Conservation (phyloP, 2,329 filamentous ascomycete species). For the Botryotinia globosa region DNA sequence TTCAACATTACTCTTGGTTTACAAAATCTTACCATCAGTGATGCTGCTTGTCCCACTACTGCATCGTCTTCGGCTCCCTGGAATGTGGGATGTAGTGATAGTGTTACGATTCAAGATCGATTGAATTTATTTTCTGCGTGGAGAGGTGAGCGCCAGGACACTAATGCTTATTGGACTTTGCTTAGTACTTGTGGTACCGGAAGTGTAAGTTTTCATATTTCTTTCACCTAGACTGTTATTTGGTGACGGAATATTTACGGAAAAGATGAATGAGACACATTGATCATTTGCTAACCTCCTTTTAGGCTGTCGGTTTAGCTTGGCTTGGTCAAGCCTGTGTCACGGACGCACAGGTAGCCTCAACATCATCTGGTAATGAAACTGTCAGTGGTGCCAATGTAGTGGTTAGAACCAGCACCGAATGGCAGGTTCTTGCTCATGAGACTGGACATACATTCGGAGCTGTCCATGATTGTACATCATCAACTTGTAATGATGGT, state of each 20-base stretch:
- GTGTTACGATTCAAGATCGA: slow-evolving; percentile 67
- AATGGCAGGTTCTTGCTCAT: slow-evolving; percentile 96
- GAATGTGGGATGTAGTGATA: slow-evolving; percentile 72
- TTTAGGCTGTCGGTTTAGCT: slow-evolving; percentile 75
- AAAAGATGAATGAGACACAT: not conserved
- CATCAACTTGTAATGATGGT: slow-evolving; percentile 61
- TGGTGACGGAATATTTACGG: not conserved
- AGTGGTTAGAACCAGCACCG: slow-evolving; percentile 75
- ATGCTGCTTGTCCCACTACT: slow-evolving; percentile 69
- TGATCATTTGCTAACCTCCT: not conserved
- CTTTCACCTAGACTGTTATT: not conserved
- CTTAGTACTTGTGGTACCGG: slow-evolving; percentile 70
- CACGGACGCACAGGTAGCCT: slow-evolving; percentile 53
- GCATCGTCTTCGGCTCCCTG: slow-evolving; percentile 68
- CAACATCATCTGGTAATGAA: slow-evolving; percentile 55
- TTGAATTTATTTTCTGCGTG: slow-evolving; percentile 86
- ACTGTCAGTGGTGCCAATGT: slow-evolving; percentile 85
- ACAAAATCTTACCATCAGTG: slow-evolving; percentile 77
- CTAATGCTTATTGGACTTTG: slow-evolving; percentile 90
- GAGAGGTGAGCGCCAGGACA: slow-evolving; percentile 74
- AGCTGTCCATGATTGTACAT: slow-evolving; percentile 88
- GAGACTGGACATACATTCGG: slow-evolving; percentile 94
- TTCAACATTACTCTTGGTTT: slow-evolving; percentile 96
- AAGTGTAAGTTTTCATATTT: slow-evolving; percentile 39
- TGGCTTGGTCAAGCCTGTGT: slow-evolving; percentile 90